Conservation (phyloP, 1,284 basidiomycete genomes). For the Tetrapyrgos nigripes region DNA sequence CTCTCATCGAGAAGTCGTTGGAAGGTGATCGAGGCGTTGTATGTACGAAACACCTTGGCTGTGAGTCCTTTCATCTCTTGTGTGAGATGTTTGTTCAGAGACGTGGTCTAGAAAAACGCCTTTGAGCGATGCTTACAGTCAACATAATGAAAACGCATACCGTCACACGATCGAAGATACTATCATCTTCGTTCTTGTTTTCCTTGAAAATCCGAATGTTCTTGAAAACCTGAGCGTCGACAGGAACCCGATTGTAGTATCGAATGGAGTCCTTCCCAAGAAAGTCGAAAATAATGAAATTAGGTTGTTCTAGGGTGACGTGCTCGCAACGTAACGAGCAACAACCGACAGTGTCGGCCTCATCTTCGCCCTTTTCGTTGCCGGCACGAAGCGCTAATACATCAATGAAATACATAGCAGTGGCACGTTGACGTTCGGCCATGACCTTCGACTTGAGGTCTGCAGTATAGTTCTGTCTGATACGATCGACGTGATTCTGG, state of each 20-base stretch:
- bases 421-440: constrained; percentile 92
- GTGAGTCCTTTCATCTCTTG: constrained; percentile 96
- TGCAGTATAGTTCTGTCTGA: constrained; percentile 85
- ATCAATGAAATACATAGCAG: constrained; percentile 98
- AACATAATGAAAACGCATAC: constrained; percentile 50
- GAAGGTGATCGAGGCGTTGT: constrained; percentile 95
- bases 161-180: constrained; percentile 92
- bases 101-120: constrained; percentile 62
- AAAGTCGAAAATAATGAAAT: constrained; percentile 92
- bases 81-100: constrained; percentile 89
- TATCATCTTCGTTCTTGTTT: constrained; percentile 88
- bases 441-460: constrained; percentile 91
- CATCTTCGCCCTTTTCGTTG: constrained; percentile 98
- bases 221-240: constrained; percentile 90
- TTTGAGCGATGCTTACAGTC: neutral
- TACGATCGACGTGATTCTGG: constrained; percentile 88
- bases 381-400: constrained; percentile 93
- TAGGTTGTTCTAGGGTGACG: constrained; percentile 87
- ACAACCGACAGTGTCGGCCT: constrained; percentile 97
- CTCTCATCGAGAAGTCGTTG: constrained; percentile 85
- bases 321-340: constrained; percentile 96
- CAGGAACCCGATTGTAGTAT: constrained; percentile 90
- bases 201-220: constrained; percentile 91
- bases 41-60: constrained; percentile 99
- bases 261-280: constrained; percentile 98